Conservation (phyloP, 2,329 filamentous ascomycete genomes). For the Phyllosticta capitalensis region DNA sequence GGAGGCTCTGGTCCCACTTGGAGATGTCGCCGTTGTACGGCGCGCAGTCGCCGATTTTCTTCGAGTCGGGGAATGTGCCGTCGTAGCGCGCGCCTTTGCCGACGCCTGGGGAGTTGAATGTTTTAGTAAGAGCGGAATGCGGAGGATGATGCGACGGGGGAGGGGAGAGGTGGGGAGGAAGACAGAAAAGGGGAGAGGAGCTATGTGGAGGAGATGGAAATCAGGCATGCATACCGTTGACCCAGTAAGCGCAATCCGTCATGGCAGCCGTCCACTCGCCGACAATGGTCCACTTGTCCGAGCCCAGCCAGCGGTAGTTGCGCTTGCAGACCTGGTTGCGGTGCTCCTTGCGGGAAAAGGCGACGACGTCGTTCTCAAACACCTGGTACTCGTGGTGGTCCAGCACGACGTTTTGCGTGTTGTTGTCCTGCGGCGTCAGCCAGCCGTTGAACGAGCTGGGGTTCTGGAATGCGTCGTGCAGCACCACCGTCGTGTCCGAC, state of each 20-base stretch:
- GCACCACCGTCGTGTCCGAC: conserved; percentile 42
- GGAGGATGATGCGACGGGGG: no score
- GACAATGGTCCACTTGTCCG: conserved; percentile 58
- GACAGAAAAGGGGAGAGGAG: no score
- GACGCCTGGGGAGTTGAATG: conserved; percentile 32
- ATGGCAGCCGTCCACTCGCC: conserved; percentile 62
- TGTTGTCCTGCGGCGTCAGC: conserved; percentile 39
- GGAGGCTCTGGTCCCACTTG: conserved; percentile 37
- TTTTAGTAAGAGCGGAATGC: not conserved
- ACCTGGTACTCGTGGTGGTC: conserved; percentile 63
- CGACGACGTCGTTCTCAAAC: conserved; percentile 45
- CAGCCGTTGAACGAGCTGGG: conserved; percentile 53
- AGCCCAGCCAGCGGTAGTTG: conserved; percentile 37
- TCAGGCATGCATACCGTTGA: conserved; percentile 31
- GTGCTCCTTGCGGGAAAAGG: conserved; percentile 44
- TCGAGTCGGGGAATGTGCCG: conserved; percentile 41
- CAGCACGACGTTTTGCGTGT: conserved; percentile 47
- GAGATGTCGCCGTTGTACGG: conserved; percentile 39
- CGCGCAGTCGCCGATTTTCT: conserved; percentile 45
- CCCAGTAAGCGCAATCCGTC: conserved; percentile 48
- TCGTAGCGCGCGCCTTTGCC: conserved; percentile 52
- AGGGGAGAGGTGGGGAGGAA: no score
- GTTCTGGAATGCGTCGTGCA: conserved; percentile 49
- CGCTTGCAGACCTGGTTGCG: conserved; percentile 47
- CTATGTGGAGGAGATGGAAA: not conserved